Conservation (phyloP, 495 filamentous ascomycete genomes). For the Chaetomidium leptoderma region DNA sequence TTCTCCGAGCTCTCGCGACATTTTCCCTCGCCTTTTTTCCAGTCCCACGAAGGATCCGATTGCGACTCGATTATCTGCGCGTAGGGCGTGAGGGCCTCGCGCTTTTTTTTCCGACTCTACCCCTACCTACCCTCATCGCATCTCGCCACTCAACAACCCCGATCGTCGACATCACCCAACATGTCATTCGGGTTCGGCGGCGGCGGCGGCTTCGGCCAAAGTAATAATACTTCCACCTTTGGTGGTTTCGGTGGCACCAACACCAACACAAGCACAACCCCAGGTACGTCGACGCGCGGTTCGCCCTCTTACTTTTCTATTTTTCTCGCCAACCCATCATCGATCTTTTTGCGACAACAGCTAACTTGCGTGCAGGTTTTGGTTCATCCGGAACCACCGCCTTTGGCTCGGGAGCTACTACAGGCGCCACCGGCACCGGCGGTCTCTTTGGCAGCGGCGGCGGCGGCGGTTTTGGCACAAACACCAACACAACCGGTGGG, state of each 20-base stretch:
- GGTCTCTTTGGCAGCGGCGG: constrained; percentile 49
- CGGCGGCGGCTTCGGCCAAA: constrained; percentile 57
- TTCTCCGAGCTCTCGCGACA: too few species aligned
- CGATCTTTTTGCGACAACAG: constrained; percentile 1
- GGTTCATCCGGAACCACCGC: constrained; percentile 38
- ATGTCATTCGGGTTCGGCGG: constrained; percentile 49
- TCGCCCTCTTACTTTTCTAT: constrained; percentile 11
- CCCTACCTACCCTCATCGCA: too few species aligned
- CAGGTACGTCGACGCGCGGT: constrained; percentile 37
- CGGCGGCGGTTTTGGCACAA: constrained; percentile 37
- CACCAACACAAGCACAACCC: constrained; percentile 41
- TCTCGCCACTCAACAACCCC: constrained; percentile 7
- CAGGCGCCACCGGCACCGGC: constrained; percentile 34
- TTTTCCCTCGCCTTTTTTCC: neutral
- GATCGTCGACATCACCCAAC: constrained; percentile 22
- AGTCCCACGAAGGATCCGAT: neutral
- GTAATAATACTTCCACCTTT: constrained; percentile 53
- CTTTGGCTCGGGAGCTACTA: constrained; percentile 46
- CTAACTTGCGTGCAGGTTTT: constrained; percentile 40
- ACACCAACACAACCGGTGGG: constrained; percentile 36
- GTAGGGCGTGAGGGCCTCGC: constrained; percentile 14
- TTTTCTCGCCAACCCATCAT: neutral
- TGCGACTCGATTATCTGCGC: constrained; percentile 1
- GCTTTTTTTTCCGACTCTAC: constrained; percentile 14
- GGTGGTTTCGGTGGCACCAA: constrained; percentile 54